A percentile compares a stretch with the other conserved stretches of the same genome.
phyloP scores from a whole-genome alignment of 73 alveolate genomes.

The Paramecium tetraurelia region DNA sequence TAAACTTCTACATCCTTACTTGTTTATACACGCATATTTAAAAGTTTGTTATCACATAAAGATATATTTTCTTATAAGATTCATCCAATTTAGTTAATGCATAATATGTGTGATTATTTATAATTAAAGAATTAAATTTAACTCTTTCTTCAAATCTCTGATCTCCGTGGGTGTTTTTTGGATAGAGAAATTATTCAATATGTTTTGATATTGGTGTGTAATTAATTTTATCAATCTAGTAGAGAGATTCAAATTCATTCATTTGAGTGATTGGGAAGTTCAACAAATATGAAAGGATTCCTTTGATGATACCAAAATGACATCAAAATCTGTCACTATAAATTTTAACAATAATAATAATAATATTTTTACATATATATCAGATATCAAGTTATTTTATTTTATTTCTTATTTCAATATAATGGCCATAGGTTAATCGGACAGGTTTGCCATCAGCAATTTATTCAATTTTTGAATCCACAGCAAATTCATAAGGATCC shows the following conservation, averaged over 20 bases:
- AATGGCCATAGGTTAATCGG: slow-evolving; percentile 53
- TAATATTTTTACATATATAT: not conserved
- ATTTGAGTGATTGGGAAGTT: not conserved
- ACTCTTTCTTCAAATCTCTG: not conserved
- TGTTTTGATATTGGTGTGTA: not conserved
- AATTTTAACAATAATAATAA: not conserved
- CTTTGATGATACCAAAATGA: not conserved
- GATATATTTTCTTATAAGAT: not conserved
- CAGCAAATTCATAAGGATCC: slow-evolving; percentile 41
- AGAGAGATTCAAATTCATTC: not conserved
- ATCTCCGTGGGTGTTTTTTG: not conserved
- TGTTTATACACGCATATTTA: not conserved
- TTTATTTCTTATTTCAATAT: slow-evolving; percentile 50
- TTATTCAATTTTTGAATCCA: slow-evolving; percentile 53
- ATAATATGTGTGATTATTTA: not conserved
- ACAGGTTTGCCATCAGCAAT: slow-evolving; percentile 65
- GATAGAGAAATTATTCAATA: not conserved
- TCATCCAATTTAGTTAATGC: not conserved
- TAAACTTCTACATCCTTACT: not conserved
- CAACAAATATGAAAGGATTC: not conserved
- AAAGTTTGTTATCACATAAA: not conserved
- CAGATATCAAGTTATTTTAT: slow-evolving; percentile 53
- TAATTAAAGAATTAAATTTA: not conserved
- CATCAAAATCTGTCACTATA: not conserved
- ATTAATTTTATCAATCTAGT: not conserved